phyloP scores from a whole-genome alignment of 2,329 filamentous ascomycete species.

The Sphaerulina vaccinii region DNA sequence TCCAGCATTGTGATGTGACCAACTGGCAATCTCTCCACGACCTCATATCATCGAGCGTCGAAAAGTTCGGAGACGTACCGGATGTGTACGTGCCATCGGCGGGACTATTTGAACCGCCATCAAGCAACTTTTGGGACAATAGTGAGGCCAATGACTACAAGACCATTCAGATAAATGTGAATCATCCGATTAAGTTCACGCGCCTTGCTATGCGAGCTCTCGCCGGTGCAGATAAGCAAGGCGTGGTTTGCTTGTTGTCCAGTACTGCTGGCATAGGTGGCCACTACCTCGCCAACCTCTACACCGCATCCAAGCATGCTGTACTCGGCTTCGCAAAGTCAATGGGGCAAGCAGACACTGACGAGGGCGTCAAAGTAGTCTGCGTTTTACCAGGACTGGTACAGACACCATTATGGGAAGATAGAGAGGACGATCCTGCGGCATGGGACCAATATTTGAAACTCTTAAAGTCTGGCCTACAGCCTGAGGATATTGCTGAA shows the following conservation, averaged over 20 bases:
- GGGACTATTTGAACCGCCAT: constrained; percentile 22
- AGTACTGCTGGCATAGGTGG: constrained; percentile 22
- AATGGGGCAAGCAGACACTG: constrained; percentile 46
- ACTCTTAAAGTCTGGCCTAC: constrained; percentile 18
- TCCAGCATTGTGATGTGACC: constrained; percentile 25
- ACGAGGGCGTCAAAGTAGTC: constrained; percentile 43
- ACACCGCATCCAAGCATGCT: constrained; percentile 44
- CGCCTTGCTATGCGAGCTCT: constrained; percentile 25
- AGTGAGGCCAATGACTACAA: constrained; percentile 23
- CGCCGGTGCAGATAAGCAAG: constrained; percentile 25
- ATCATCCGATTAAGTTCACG: constrained; percentile 26
- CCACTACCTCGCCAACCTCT: constrained; percentile 25
- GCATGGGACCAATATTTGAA: constrained; percentile 21
- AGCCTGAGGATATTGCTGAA: constrained; percentile 25
- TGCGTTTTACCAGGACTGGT: constrained; percentile 35
- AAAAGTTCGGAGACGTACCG: constrained; percentile 23
- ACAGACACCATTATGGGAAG: constrained; percentile 34
- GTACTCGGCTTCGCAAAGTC: constrained; percentile 46
- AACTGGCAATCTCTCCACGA: constrained; percentile 24
- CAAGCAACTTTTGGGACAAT: constrained; percentile 26
- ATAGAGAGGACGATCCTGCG: constrained; percentile 36
- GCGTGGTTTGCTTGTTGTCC: constrained; percentile 22
- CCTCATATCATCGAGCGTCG: constrained; percentile 23
- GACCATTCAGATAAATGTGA: constrained; percentile 24
- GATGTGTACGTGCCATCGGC: constrained; percentile 25